phyloP scores from a whole-genome alignment of 2,329 filamentous ascomycete genomes.

The Diaporthe ilicicola region DNA sequence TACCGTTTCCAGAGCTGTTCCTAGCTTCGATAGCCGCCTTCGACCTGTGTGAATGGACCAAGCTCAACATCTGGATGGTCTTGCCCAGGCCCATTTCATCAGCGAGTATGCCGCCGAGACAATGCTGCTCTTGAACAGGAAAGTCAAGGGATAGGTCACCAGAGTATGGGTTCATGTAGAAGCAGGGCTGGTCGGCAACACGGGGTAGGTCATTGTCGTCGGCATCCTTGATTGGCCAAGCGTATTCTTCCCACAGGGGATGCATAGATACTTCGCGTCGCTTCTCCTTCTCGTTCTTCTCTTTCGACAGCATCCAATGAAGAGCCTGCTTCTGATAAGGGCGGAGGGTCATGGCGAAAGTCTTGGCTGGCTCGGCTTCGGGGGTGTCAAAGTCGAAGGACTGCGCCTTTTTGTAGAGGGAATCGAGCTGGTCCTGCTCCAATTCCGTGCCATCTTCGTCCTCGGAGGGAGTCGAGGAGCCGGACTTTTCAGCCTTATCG shows the following conservation, averaged over 20 bases:
- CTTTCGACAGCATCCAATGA: conserved; percentile 96
- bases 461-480: conserved; percentile 65
- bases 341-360: conserved; percentile 83
- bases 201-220: conserved; percentile 79
- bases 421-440: conserved; percentile 94
- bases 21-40: conserved; percentile 55
- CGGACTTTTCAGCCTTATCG: conserved; percentile 41
- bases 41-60: conserved; percentile 85
- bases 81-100: conserved; percentile 99
- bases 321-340: conserved; percentile 96
- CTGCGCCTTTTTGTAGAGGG: conserved; percentile 93
- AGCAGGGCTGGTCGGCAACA: conserved; percentile 73
- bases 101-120: conserved; percentile 89
- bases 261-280: conserved; percentile 85
- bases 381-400: conserved; percentile 95
- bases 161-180: conserved; percentile 97
- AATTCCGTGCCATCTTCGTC: conserved; percentile 88
- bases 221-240: conserved; percentile 86
- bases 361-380: conserved; percentile 81
- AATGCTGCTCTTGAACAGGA: conserved; percentile 92
- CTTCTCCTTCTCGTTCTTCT: conserved; percentile 78
- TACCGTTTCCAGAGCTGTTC: conserved; percentile 36
- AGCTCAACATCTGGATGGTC: conserved; percentile 97
- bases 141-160: conserved; percentile 93
- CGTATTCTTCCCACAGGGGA: conserved; percentile 95